phyloP scores from a whole-genome alignment of 495 filamentous ascomycete species.

The Trichocladium uniseriatum region DNA sequence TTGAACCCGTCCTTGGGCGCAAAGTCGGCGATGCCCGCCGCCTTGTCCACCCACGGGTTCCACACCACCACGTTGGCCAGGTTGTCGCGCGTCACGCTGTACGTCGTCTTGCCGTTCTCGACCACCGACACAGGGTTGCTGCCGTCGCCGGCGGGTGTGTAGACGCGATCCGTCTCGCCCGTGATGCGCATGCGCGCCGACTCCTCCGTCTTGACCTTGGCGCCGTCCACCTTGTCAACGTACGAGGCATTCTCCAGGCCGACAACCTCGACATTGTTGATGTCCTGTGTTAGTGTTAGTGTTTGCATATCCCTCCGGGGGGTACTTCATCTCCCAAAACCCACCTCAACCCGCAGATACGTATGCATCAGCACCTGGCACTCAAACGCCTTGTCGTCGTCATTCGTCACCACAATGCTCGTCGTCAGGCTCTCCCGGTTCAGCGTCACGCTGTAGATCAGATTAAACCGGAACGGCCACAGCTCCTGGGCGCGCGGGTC shows the following conservation, averaged over 20 bases:
- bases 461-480: constrained; percentile 78
- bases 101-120: constrained; percentile 52
- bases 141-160: constrained; percentile 32
- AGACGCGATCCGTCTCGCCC: constrained; percentile 71
- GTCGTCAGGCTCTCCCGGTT: constrained; percentile 66
- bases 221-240: constrained; percentile 68
- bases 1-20: constrained; percentile 79
- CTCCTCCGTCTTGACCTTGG: constrained; percentile 44
- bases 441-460: constrained; percentile 89
- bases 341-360: constrained; percentile 72
- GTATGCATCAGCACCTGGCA: constrained; percentile 90
- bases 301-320: too few relatives aligned
- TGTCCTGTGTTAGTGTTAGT: too few relatives aligned
- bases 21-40: constrained; percentile 76
- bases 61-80: constrained; percentile 84
- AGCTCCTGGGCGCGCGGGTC: constrained; percentile 50
- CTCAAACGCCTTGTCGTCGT: constrained; percentile 69
- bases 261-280: constrained; percentile 55
- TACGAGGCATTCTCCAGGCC: constrained; percentile 68
- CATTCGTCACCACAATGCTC: constrained; percentile 77
- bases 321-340: too few relatives aligned
- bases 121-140: constrained; percentile 42
- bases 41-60: constrained; percentile 92
- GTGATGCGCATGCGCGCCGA: constrained; percentile 46
- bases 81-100: constrained; percentile 67